These are phyloP conservation scores for Pachyrhizus erosus DNA, from an alignment of 306 rosid species.

Conservation along the genomic window DNA sequence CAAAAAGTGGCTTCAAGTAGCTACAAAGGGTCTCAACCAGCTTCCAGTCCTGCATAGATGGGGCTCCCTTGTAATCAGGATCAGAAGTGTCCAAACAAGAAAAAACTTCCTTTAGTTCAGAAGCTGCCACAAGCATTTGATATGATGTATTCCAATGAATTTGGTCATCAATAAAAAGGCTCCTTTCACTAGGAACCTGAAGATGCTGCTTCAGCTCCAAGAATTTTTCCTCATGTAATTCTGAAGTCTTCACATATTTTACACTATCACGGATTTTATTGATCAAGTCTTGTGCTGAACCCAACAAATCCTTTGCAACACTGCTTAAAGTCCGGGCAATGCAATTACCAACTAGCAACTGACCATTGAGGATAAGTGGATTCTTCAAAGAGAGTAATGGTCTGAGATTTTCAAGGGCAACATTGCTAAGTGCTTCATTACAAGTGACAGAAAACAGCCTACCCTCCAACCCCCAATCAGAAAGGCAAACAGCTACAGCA, in stretches of 20 bases:
- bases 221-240: constrained; percentile 84
- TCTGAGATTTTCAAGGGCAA: constrained; percentile 74
- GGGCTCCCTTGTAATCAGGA: constrained; percentile 82
- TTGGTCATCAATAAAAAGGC: constrained; percentile 78
- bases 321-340: constrained; percentile 77
- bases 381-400: constrained; percentile 77
- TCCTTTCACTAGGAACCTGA: constrained; percentile 88
- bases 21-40: constrained; percentile 75
- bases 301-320: constrained; percentile 72
- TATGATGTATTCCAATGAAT: constrained; percentile 88
- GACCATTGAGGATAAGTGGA: constrained; percentile 85
- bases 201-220: constrained; percentile 81
- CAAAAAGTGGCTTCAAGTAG: constrained; percentile 74
- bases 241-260: constrained; percentile 88
- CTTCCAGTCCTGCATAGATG: constrained; percentile 87
- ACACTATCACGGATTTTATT: constrained; percentile 80
- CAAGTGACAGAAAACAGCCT: constrained; percentile 82
- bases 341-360: constrained; percentile 78
- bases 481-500: constrained; percentile 89
- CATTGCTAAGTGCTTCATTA: constrained; percentile 56
- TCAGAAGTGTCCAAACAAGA: constrained; percentile 84
- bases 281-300: constrained; percentile 54
- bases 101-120: constrained; percentile 84
- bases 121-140: constrained; percentile 86
- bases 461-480: constrained; percentile 86